Base-by-base conservation (phyloP, 495 filamentous ascomycete species). In the Podospora fimiseda region DNA sequence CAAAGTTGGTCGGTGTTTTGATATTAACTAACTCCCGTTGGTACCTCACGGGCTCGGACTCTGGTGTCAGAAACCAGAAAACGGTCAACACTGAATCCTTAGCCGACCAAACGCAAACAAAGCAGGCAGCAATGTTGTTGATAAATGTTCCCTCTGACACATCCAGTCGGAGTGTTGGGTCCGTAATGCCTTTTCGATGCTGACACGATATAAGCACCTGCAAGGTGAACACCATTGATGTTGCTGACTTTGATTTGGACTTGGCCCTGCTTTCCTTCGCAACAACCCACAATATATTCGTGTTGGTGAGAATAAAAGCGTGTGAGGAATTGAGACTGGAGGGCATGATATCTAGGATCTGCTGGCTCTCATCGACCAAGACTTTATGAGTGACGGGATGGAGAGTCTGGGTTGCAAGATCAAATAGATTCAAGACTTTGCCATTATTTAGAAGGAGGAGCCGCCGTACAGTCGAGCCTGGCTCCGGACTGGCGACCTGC, bases 261-360 rank as follows among this genome's bases (percentile, higher is more conserved):
- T 33, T n/a, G 11, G 15, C 14, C 22, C 2, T 47, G 20, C 3
- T 33, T 38, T 60, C 46, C 16, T 20, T 56, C 1, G 24, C 56
- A 4, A 44, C 46, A 9, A 72, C 46, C 71, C 68, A 73, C 3
- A 67, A 58, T 2, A 74, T 51, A 24, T 47, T 62, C 19, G 59
- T 62, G 46, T 72, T 80, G 7, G 81, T 86, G 40, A 82, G 64
- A 22, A 86, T 61, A 56, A 79, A 85, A 11, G 81, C 62, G 20
- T 82, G 74, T 7, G 73, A 74, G 3, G 55, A 47, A 43, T 77
- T 67, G n/a, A 66, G 60, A 16, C 68, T 56, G 45, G 74, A 80
- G 46, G 70, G 62, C 30, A 73, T 72, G 14, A 81, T 48, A 46
- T 77, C 76, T 19, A 86, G 55, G n/a, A 86, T 78, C 69, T 75